Evolutionary conservation across 305 asterid genomes (phyloP).

Genomic region (Fraxinus sp.): DNA sequence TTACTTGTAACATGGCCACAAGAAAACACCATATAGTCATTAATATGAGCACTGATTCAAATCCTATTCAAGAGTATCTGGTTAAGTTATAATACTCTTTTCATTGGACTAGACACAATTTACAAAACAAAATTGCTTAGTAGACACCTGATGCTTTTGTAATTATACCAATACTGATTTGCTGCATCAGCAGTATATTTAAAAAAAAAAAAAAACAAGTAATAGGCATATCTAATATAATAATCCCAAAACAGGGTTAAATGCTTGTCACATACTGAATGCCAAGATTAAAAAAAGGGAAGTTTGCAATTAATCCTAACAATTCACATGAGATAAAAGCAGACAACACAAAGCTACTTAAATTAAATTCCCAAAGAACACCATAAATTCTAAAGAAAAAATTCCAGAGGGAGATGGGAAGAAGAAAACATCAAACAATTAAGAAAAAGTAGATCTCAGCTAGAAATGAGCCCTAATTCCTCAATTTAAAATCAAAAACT

Average conservation of each 20-base stretch:
- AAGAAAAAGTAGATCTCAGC: background rate
- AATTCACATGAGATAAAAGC: background rate
- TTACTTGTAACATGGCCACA: background rate
- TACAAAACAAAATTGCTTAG: background rate
- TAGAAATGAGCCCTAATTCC: background rate
- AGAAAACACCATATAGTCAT: background rate
- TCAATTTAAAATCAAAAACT: slow-evolving; percentile 8
- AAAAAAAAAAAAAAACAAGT: background rate
- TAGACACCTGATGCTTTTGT: background rate
- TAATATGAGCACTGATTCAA: background rate
- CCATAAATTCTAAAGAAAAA: background rate
- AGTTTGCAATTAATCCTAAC: background rate
- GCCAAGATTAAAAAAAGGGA: background rate
- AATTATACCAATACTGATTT: background rate
- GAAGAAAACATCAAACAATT: background rate
- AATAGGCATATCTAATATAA: background rate
- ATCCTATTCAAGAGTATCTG: background rate
- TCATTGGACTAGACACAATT: background rate
- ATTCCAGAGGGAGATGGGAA: background rate
- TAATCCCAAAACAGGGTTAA: background rate
- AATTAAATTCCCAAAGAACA: background rate
- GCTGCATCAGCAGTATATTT: background rate
- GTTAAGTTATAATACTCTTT: background rate
- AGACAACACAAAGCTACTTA: background rate
- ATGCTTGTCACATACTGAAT: background rate